These are phyloP conservation scores for Karstenula rhodostoma DNA, from an alignment of 2,329 filamentous ascomycete species.

Conservation along the genomic window DNA sequence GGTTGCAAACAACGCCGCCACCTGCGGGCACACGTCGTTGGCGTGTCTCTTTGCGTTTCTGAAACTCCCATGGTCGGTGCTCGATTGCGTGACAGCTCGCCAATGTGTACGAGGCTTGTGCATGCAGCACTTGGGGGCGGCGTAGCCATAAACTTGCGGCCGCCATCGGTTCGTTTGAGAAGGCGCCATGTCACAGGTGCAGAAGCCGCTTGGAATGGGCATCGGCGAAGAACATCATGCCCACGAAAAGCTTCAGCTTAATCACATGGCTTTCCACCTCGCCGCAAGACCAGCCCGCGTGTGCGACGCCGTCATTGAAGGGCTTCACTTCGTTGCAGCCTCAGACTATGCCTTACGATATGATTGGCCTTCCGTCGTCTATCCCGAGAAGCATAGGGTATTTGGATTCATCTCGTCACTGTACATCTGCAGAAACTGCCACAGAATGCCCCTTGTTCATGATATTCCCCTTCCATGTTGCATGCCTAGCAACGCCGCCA, in stretches of 20 bases:
- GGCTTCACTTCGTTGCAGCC: background rate
- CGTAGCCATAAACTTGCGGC: background rate
- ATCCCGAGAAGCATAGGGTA: background rate
- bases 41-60: background rate
- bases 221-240: background rate
- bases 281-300: background rate
- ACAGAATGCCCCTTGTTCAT: conserved; percentile 11
- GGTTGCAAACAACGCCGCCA: conserved; percentile 1
- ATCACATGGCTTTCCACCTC: background rate
- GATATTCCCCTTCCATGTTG: conserved; percentile 3
- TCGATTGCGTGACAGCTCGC: background rate
- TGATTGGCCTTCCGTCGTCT: background rate
- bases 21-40: background rate
- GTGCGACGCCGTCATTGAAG: background rate
- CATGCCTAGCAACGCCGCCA: background rate
- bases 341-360: background rate
- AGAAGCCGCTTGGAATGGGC: background rate
- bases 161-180: background rate
- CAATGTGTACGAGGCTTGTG: background rate
- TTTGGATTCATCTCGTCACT: background rate
- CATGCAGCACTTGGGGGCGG: background rate
- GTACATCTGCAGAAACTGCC: conserved; percentile 20
- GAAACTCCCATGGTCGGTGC: conserved; percentile 9
- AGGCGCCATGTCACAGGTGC: background rate
- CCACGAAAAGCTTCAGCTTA: background rate